Evolutionary conservation across 2,329 filamentous ascomycete species (phyloP), one percentile per base, ranked within the genome.

Genomic region (Diplodia corticola): DNA sequence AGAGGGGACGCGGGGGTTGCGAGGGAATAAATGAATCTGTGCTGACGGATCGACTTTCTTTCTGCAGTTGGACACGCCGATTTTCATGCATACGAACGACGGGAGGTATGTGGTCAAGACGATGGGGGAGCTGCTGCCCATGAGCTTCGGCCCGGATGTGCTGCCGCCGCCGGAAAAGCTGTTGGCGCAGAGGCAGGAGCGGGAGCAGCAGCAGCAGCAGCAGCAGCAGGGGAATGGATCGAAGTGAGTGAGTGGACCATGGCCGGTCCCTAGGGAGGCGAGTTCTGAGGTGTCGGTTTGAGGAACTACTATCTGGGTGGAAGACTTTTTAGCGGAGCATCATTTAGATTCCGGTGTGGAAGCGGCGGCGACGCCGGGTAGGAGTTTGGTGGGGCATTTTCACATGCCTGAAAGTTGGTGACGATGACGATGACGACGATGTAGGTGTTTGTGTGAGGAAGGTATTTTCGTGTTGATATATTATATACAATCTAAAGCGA

Each of bases 61-160:
- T 54, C 7, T 3, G 22, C 40, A 84, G 6, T 74, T 88, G n/a
- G 80, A 83, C 5, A 88, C 86, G 67, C 94, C 93, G 0, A 85
- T 99, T 66, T 88, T 97, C 76, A 96, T 98, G 94, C 96, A 96
- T 78, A 93, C 96, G 77, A 90, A 89, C 76, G 85, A 93, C 69
- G 89, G 89, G 2, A 86, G 89, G 68, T 93, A 85, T 72, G 82
- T 87, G n/a, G 86, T 91, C 26, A 82, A 88, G 80, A 90, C 83
- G 26, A 80, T 96, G 66, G 87, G 88, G 69, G 84, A 92, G 73
- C 69, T 85, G 67, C 71, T 85, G 70, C 83, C 83, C 3, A 78
- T 84, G 79, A 81, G 80, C 68, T 85, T 85, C 73, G 82, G 83
- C n/a, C 82, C 82, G 13, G 81, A 83, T 66, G 79, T 81, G 67